Evolutionary conservation across 139 green algal genomes (phyloP).

Genomic region (Diplosphaera chodatii): DNA sequence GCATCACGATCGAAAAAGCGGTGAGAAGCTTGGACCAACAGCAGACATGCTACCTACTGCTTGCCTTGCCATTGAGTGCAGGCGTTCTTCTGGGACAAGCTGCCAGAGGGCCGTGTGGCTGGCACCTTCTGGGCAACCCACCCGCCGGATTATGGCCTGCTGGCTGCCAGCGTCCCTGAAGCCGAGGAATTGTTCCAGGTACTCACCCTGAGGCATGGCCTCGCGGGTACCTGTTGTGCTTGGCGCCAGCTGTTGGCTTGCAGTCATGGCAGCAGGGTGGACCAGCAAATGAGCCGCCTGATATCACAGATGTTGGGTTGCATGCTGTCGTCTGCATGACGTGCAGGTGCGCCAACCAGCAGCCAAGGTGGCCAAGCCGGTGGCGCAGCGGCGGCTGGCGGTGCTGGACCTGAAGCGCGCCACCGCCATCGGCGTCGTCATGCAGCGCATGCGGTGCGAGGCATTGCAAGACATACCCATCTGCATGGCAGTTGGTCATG

Average conservation of each 20-base stretch:
- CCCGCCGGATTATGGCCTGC: slow-evolving; percentile 11
- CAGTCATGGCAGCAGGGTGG: no score
- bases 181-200: slow-evolving; percentile 27
- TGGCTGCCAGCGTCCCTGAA: slow-evolving; percentile 1
- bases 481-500: no score
- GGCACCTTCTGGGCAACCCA: slow-evolving; percentile 34
- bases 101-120: slow-evolving; percentile 23
- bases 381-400: slow-evolving; percentile 15
- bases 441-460: slow-evolving; percentile 21
- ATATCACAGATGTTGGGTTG: no score
- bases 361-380: not conserved
- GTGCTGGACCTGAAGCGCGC: slow-evolving; percentile 32
- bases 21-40: no score
- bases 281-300: no score
- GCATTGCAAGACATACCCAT: no score
- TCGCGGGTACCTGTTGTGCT: no score
- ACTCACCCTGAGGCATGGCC: no score
- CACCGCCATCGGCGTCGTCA: slow-evolving; percentile 34
- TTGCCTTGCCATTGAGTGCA: not conserved
- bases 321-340: no score
- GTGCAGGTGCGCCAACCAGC: not conserved
- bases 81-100: slow-evolving; percentile 37
- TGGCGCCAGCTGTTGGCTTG: no score
- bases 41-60: no score
- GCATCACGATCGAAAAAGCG: no score